Percentiles rank a stretch among this genome's conserved stretches.
Conservation (phyloP, 257 asterid genomes). For the Nicotiana attenuata region DNA sequence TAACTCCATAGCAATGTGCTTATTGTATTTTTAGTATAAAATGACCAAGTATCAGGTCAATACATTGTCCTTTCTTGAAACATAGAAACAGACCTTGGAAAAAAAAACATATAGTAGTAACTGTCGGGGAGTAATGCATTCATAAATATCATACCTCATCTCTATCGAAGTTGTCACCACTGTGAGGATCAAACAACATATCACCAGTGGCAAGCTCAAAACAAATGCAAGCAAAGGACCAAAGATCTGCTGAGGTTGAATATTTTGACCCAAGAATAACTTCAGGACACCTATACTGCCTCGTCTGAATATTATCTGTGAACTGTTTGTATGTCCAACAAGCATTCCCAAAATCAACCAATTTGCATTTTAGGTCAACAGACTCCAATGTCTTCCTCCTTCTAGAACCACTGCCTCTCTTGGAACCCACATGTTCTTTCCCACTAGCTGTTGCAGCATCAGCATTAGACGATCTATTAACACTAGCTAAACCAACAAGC, state of each 20-base stretch:
- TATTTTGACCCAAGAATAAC: slow-evolving; percentile 85
- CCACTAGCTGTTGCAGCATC: slow-evolving; percentile 22
- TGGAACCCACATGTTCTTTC: slow-evolving; percentile 37
- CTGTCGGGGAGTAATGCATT: neutral
- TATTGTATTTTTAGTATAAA: neutral
- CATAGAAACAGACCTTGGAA: neutral
- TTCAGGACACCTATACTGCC: slow-evolving; percentile 95
- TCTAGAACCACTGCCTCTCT: slow-evolving; percentile 60
- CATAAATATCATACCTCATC: slow-evolving; percentile 53
- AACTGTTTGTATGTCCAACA: slow-evolving; percentile 94
- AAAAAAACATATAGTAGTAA: neutral
- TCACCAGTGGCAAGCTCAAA: slow-evolving; percentile 95
- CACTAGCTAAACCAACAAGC: slow-evolving; percentile 27
- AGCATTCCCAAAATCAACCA: slow-evolving; percentile 96
- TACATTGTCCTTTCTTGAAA: neutral
- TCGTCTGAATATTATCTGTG: slow-evolving; percentile 82
- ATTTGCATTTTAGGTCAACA: slow-evolving; percentile 73
- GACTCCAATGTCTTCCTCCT: slow-evolving; percentile 67
- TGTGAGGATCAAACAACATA: slow-evolving; percentile 88
- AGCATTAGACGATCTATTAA: slow-evolving; percentile 19
- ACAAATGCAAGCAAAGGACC: slow-evolving; percentile 97
- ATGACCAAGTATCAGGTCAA: neutral
- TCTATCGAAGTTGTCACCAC: slow-evolving; percentile 75
- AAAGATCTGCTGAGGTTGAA: slow-evolving; percentile 87
- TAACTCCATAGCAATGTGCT: neutral